Evolutionary conservation across 306 rosid species (phyloP).

Genomic region (Malus fusca): DNA sequence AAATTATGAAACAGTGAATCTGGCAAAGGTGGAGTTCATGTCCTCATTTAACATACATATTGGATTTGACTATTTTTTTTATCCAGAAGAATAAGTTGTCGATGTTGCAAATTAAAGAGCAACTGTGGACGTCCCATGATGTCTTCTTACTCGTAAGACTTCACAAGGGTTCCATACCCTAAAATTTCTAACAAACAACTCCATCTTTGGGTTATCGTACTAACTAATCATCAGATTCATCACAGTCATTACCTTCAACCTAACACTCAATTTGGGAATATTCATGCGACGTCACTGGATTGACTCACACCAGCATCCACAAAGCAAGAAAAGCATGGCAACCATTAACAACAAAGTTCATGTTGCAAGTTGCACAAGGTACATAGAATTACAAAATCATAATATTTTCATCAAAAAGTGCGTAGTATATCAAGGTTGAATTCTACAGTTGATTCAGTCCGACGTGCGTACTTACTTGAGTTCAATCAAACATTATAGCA

Average conservation of each 20-base stretch:
- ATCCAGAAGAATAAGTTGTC: neutral
- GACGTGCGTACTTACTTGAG: neutral
- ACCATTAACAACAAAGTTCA: neutral
- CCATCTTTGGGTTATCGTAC: neutral
- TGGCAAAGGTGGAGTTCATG: neutral
- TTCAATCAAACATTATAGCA: neutral
- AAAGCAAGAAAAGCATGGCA: neutral
- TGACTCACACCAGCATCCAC: neutral
- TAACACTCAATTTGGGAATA: neutral
- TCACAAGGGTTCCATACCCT: neutral
- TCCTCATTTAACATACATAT: neutral
- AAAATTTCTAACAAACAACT: neutral
- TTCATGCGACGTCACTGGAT: neutral
- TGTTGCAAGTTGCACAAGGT: neutral
- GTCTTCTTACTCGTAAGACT: neutral
- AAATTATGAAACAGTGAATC: neutral
- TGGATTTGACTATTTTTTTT: neutral
- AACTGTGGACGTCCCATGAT: neutral
- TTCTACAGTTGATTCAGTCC: neutral
- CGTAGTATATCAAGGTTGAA: neutral
- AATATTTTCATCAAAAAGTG: neutral
- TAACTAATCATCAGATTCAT: neutral
- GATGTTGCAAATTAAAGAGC: neutral
- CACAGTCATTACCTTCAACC: neutral
- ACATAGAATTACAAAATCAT: neutral